phyloP scores from a whole-genome alignment of 2,329 filamentous ascomycete species.

The Xylariaceae sp. region DNA sequence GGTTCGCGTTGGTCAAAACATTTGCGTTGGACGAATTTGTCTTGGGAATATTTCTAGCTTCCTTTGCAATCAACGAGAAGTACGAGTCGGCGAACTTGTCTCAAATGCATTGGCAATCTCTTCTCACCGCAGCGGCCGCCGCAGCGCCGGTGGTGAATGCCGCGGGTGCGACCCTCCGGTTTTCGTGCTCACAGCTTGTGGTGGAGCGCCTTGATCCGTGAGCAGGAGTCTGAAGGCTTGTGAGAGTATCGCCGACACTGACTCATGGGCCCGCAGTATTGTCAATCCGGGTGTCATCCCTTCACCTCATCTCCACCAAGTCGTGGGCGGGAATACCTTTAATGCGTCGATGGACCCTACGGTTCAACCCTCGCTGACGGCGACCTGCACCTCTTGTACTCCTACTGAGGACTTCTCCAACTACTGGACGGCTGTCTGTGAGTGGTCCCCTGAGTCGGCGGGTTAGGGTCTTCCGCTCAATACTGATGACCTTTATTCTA shows the following conservation, averaged over 20 bases:
- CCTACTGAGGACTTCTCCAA: slow-evolving; percentile 28
- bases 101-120: slow-evolving; percentile 22
- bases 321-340: slow-evolving; percentile 29
- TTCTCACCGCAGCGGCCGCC: slow-evolving; percentile 21
- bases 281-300: slow-evolving; percentile 27
- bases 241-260: background rate
- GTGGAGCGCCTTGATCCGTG: slow-evolving; percentile 30
- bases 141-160: slow-evolving; percentile 19
- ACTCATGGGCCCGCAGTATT: slow-evolving; percentile 16
- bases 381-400: slow-evolving; percentile 28
- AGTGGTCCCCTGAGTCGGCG: background rate
- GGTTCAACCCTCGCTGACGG: slow-evolving; percentile 22
- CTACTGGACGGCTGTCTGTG: slow-evolving; percentile 25
- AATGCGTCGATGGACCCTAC: slow-evolving; percentile 25
- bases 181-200: slow-evolving; percentile 30
- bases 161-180: slow-evolving; percentile 25
- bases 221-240: slow-evolving; percentile 5
- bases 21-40: too few relatives aligned
- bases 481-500: background rate
- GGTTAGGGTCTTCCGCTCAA: background rate
- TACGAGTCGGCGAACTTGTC: too few relatives aligned
- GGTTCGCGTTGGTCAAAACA: too few relatives aligned
- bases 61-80: too few relatives aligned
- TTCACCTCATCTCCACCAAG: slow-evolving; percentile 28
- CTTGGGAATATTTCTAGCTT: too few relatives aligned